phyloP scores from a whole-genome alignment of 768 basidiomycete genomes.

The Suillus cothurnatus region DNA sequence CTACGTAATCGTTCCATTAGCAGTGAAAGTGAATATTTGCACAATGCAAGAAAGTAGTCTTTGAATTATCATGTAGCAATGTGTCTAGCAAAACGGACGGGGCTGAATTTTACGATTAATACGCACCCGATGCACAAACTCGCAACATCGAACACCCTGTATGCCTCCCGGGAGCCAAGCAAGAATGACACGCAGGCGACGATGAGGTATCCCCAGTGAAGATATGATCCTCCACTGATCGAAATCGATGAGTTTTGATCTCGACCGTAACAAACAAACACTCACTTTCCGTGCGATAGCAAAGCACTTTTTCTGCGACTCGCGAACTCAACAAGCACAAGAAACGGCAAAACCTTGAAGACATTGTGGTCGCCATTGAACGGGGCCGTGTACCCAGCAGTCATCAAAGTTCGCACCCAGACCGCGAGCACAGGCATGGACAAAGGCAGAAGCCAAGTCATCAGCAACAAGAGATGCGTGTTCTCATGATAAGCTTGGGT shows the following conservation, averaged over 20 bases:
- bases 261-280: conserved; percentile 14
- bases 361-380: conserved; percentile 84
- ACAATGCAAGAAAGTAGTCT: not conserved
- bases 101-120: not conserved
- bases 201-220: conserved; percentile 53
- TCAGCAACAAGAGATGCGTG: conserved; percentile 66
- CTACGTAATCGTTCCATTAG: not conserved
- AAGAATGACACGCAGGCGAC: conserved; percentile 59
- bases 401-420: conserved; percentile 85
- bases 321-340: conserved; percentile 63
- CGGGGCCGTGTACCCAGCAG: conserved; percentile 76
- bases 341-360: conserved; percentile 61
- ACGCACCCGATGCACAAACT: conserved; percentile 35
- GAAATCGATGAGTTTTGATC: conserved; percentile 20
- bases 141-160: conserved; percentile 64
- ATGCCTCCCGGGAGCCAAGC: conserved; percentile 67
- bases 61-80: not conserved
- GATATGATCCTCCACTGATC: conserved; percentile 29
- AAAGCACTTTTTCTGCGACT: conserved; percentile 46
- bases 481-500: conserved; percentile 48
- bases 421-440: conserved; percentile 78
- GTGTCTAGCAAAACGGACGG: conserved; percentile 1
- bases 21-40: not conserved
- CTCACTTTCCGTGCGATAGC: conserved; percentile 43
- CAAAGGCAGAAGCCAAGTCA: conserved; percentile 82